Percentiles rank a stretch among this genome's conserved stretches.
These are phyloP conservation scores for Penicillium canescens DNA, from an alignment of 495 filamentous ascomycete genomes.

Conservation along the genomic window DNA sequence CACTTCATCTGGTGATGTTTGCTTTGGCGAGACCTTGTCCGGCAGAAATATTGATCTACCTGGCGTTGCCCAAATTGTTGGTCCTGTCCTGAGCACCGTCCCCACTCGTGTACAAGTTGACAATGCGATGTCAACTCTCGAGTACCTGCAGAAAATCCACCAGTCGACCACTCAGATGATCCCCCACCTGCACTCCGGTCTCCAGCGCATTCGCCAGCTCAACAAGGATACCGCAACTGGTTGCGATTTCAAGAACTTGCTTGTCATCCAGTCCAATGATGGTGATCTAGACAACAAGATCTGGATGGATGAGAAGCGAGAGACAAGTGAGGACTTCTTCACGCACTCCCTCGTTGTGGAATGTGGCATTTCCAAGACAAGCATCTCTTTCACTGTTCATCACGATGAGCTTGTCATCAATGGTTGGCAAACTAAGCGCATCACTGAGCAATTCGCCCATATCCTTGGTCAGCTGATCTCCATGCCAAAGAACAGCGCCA, in stretches of 20 bases:
- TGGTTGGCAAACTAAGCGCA: conserved; percentile 34
- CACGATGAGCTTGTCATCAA: conserved; percentile 41
- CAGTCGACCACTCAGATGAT: conserved; percentile 48
- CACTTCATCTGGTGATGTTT: conserved; percentile 48
- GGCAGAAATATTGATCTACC: conserved; percentile 52
- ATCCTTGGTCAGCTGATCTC: conserved; percentile 37
- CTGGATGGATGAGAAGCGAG: conserved; percentile 47
- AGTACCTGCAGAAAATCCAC: conserved; percentile 46
- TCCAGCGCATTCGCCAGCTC: conserved; percentile 43
- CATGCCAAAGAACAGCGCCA: conserved; percentile 23
- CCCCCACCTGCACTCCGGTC: conserved; percentile 48
- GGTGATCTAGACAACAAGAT: conserved; percentile 31
- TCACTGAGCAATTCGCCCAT: conserved; percentile 34
- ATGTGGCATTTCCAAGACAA: conserved; percentile 35
- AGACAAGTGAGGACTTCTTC: conserved; percentile 46
- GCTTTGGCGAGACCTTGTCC: conserved; percentile 57
- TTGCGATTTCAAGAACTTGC: conserved; percentile 64
- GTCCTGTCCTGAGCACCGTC: conserved; percentile 55
- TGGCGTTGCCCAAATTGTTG: conserved; percentile 51
- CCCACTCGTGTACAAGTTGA: conserved; percentile 48
- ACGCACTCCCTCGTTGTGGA: conserved; percentile 52
- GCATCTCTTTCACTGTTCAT: conserved; percentile 32
- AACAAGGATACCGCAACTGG: conserved; percentile 42
- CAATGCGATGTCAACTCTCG: conserved; percentile 26
- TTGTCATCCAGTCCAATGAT: conserved; percentile 54